phyloP scores from a whole-genome alignment of 2,329 filamentous ascomycete species.

The Aureobasidium sp. region DNA sequence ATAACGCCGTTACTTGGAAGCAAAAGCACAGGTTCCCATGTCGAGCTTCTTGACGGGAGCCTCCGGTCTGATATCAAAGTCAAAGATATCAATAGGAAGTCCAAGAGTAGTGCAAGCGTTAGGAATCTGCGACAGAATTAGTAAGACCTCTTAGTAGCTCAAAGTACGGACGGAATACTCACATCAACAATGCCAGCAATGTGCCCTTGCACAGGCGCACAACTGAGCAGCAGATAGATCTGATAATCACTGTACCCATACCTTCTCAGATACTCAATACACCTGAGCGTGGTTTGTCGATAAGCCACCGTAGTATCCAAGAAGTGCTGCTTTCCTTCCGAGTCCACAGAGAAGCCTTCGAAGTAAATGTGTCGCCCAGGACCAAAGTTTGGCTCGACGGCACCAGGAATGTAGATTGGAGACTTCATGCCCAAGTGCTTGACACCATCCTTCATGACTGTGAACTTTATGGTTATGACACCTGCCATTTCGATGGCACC shows the following conservation, averaged over 20 bases:
- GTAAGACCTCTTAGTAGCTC: too few relatives aligned
- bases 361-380: slow-evolving; percentile 77
- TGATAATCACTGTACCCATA: slow-evolving; percentile 70
- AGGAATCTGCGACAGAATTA: slow-evolving; percentile 47
- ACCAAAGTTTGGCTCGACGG: slow-evolving; percentile 81
- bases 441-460: slow-evolving; percentile 75
- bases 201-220: slow-evolving; percentile 80
- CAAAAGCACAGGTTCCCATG: slow-evolving; percentile 65
- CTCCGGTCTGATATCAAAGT: slow-evolving; percentile 77
- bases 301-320: slow-evolving; percentile 83
- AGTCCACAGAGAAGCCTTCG: slow-evolving; percentile 84
- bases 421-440: slow-evolving; percentile 49
- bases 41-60: slow-evolving; percentile 54
- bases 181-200: slow-evolving; percentile 78
- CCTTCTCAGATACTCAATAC: slow-evolving; percentile 70
- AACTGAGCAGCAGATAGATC: slow-evolving; percentile 76
- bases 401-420: slow-evolving; percentile 70
- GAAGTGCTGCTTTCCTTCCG: slow-evolving; percentile 82
- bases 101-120: slow-evolving; percentile 88
- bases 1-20: slow-evolving; percentile 26
- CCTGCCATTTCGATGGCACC: slow-evolving; percentile 88
- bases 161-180: background rate
- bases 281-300: slow-evolving; percentile 68
- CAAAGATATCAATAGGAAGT: slow-evolving; percentile 87
- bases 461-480: slow-evolving; percentile 83